Evolutionary conservation across 768 basidiomycete species (phyloP).

Genomic region (Strobilomyces dryophilus): DNA sequence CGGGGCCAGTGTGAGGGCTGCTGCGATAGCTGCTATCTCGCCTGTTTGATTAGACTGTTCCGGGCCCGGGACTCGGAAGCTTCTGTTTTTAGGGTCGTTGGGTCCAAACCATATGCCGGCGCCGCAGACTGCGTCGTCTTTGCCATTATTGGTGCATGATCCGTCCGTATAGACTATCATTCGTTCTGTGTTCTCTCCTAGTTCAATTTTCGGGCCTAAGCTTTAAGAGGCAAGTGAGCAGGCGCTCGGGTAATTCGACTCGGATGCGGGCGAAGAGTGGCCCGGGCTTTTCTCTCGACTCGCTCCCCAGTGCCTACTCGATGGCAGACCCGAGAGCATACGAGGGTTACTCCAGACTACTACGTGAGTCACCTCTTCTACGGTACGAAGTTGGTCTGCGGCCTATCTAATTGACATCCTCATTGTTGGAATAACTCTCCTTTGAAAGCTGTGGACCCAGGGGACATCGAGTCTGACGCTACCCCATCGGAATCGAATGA

Average conservation of each 20-base stretch:
- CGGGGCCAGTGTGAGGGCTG: not conserved
- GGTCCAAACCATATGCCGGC: not conserved
- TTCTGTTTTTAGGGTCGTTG: not conserved
- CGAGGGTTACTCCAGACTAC: not conserved
- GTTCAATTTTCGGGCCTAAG: too few species aligned
- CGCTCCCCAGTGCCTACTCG: too few species aligned
- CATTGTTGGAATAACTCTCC: too few species aligned
- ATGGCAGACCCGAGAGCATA: too few species aligned
- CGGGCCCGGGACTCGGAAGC: not conserved
- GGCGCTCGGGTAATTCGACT: too few species aligned
- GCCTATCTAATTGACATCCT: not conserved
- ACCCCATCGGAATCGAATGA: not conserved
- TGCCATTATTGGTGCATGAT: not conserved
- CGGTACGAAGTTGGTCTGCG: too few species aligned
- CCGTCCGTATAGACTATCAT: too few species aligned
- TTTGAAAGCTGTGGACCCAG: not conserved
- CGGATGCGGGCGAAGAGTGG: too few species aligned
- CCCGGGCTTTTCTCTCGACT: too few species aligned
- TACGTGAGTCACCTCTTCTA: conserved; percentile 11
- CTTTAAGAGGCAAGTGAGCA: too few species aligned
- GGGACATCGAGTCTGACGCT: conserved; percentile 11
- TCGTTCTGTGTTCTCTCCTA: too few species aligned
- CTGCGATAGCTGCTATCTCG: not conserved
- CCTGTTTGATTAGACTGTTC: not conserved
- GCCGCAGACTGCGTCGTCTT: not conserved